Conservation (phyloP, 345 rosid species). For the Iberis pinnata region DNA sequence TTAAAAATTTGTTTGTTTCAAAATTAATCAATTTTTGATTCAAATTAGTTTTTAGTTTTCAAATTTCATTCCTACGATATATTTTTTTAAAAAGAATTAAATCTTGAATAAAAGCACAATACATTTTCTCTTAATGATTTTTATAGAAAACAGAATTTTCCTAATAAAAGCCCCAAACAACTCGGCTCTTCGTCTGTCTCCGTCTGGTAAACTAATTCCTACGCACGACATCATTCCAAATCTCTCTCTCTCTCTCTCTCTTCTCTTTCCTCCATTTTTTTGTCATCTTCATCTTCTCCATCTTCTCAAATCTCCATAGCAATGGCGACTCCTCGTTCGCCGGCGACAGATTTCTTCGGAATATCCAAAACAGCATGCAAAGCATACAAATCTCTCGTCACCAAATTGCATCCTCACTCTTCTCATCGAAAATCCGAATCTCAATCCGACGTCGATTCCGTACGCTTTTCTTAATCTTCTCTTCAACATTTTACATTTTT, state of each 20-base stretch:
- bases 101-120: no score
- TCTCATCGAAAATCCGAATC: slow-evolving; percentile 34
- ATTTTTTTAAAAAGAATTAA: no score
- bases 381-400: slow-evolving; percentile 55
- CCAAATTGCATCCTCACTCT: slow-evolving; percentile 40
- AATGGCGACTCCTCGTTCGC: slow-evolving; percentile 42
- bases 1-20: no score
- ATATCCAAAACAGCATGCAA: slow-evolving; percentile 38
- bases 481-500: not conserved
- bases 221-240: slow-evolving; percentile 13
- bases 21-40: no score
- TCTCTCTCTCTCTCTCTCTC: slow-evolving; percentile 11
- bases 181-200: slow-evolving; percentile 24
- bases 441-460: slow-evolving; percentile 28
- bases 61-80: no score
- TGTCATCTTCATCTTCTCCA: slow-evolving; percentile 11
- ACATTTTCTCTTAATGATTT: no score
- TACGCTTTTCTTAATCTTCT: not conserved
- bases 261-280: slow-evolving; percentile 1
- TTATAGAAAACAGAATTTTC: slow-evolving; percentile 5
- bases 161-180: slow-evolving; percentile 33
- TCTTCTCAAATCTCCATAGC: slow-evolving; percentile 3
- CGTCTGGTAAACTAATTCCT: slow-evolving; percentile 11
- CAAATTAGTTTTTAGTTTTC: no score
- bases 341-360: slow-evolving; percentile 39